These are phyloP conservation scores for Ganoderma boninense DNA, from an alignment of 1,284 basidiomycete genomes.

Conservation along the genomic window DNA sequence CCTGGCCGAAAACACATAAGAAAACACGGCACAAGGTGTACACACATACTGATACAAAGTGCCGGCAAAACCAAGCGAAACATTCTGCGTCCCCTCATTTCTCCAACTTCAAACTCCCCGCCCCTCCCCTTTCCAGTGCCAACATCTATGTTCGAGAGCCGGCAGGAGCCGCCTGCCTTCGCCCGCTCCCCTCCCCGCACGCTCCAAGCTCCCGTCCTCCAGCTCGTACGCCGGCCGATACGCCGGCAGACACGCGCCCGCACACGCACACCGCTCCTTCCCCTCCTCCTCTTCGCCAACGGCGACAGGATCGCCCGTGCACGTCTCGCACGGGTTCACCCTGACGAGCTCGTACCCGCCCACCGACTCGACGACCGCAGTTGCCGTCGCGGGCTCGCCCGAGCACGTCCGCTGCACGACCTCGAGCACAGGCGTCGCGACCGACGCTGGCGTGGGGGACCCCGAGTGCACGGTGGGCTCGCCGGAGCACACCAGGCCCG, in stretches of 20 bases:
- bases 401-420: slow-evolving; percentile 12
- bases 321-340: slow-evolving; percentile 15
- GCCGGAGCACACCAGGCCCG: slow-evolving; percentile 24
- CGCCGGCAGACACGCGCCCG: slow-evolving; percentile 35
- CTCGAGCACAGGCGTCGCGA: background rate
- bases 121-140: too few species aligned
- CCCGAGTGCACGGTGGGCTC: slow-evolving; percentile 24
- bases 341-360: background rate
- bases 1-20: background rate
- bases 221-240: slow-evolving; percentile 87
- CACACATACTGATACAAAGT: background rate
- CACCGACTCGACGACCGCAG: background rate
- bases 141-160: background rate
- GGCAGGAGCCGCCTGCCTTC: background rate
- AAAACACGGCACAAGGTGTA: background rate
- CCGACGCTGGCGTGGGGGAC: slow-evolving; percentile 8
- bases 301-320: slow-evolving; percentile 7
- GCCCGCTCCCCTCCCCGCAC: slow-evolving; percentile 47
- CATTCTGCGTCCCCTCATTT: background rate
- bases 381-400: background rate
- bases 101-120: background rate
- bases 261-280: background rate
- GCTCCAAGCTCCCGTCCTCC: slow-evolving; percentile 78
- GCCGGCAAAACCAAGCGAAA: background rate
- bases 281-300: background rate